Evolutionary conservation across 139 green algal species (phyloP), one percentile per base, ranked within the genome.

Genomic region (Chlamydomonas eustigma): DNA sequence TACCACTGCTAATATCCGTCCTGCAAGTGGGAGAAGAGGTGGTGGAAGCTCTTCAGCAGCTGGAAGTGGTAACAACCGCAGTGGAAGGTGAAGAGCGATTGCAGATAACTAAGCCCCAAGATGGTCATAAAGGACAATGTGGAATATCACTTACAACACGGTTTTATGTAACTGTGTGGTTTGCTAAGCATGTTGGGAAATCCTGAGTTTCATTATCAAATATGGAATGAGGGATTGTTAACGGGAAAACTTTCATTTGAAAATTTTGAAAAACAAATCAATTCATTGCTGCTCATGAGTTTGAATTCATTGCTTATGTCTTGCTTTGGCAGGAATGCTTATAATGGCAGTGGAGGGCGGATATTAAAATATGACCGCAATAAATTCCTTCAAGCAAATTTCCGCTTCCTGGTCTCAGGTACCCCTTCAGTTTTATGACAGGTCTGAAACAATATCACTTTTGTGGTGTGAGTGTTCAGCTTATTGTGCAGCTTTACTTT

Each of bases 311-410:
- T 4, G 52, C 52, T 8, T 8, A 4, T 25, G 52, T 22, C 34
- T 33, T 22, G 52, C 8, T 22, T 25, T 68, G 44, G 44, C 44
- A 58, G 44, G 12, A 58, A 22, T 22, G 22, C 12, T 22, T 58
- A 12, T 22, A 22, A 22, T 22, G 22, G 12, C 44, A 12, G 44
- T 22, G 44, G 44, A 8, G 52, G 52, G n/a, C 52, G 52, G n/a
- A 79, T 81, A 0, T 80, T 88, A 70, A 86, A 85, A 0, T 94
- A 93, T 77, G 85, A 93, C 71, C 80, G 83, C 34, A 88, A 92
- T 71, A 91, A 94, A 78, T 91, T 92, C 58, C 77, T 91, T 34
- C 89, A 93, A 81, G 89, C 89, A 38, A 94, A 93, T 84, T 97
- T 93, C 82, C 80, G 89, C 2, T 97, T 97, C 80, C 71, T 93